Evolutionary conservation across 2,329 filamentous ascomycete genomes (phyloP).

Genomic region (Cytospora chrysosperma): DNA sequence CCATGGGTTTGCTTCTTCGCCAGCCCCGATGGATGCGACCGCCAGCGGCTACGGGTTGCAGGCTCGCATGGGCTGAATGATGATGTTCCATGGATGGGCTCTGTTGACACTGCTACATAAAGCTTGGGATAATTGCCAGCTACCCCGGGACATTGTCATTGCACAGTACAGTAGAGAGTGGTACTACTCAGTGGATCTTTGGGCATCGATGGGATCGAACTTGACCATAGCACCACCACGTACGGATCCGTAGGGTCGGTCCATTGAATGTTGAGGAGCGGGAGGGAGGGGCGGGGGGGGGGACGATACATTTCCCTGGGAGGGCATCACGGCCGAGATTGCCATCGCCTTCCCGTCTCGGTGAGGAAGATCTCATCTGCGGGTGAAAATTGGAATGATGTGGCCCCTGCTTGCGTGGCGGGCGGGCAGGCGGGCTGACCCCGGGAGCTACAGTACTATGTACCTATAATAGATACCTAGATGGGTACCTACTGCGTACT

Average conservation of each 20-base stretch:
- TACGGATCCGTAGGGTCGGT: neutral
- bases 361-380: neutral
- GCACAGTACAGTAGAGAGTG: conserved; percentile 3
- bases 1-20: neutral
- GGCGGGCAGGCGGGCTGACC: too few relatives aligned
- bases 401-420: neutral
- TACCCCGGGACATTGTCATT: conserved; percentile 9
- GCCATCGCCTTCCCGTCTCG: neutral
- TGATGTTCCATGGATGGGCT: neutral
- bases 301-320: neutral
- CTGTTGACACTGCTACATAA: neutral
- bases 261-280: neutral
- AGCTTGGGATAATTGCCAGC: too few relatives aligned
- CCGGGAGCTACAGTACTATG: too few relatives aligned
- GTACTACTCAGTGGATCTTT: neutral
- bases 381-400: neutral
- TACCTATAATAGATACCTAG: too few relatives aligned
- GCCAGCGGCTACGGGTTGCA: neutral
- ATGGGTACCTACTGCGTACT: too few relatives aligned
- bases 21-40: conserved; percentile 1
- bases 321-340: conserved; percentile 16
- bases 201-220: neutral
- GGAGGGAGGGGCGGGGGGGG: neutral
- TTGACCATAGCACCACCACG: too few relatives aligned
- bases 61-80: neutral